Evolutionary conservation across 495 filamentous ascomycete species (phyloP).

Genomic region (Venustampulla echinocandica): DNA sequence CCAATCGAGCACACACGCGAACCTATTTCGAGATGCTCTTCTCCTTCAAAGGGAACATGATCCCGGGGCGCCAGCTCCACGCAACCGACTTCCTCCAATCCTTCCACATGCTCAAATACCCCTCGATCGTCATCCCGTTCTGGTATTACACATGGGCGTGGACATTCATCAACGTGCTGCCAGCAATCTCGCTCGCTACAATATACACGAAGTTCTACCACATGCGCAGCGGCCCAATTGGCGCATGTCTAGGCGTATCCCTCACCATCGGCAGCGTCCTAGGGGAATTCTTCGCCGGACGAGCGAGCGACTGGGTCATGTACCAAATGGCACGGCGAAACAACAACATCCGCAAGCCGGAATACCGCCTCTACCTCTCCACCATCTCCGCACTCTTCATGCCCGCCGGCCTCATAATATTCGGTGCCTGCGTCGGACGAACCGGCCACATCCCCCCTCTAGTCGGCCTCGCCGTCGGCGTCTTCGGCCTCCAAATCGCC

Average conservation of each 20-base stretch:
- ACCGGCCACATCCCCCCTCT: slow-evolving; percentile 12
- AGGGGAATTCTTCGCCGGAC: slow-evolving; percentile 24
- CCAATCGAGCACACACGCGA: slow-evolving; percentile 16
- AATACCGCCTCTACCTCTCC: slow-evolving; percentile 23
- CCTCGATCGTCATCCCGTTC: slow-evolving; percentile 21
- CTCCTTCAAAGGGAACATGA: slow-evolving; percentile 22
- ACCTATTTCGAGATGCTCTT: slow-evolving; percentile 19
- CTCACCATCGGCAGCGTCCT: slow-evolving; percentile 23
- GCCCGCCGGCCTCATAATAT: slow-evolving; percentile 23
- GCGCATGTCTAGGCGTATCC: slow-evolving; percentile 19
- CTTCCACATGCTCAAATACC: slow-evolving; percentile 26
- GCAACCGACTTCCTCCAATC: slow-evolving; percentile 21
- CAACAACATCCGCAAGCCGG: slow-evolving; percentile 21
- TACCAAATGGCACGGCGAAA: slow-evolving; percentile 12
- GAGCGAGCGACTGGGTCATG: slow-evolving; percentile 20
- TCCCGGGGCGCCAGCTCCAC: slow-evolving; percentile 17
- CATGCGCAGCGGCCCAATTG: slow-evolving; percentile 19
- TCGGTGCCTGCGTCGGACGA: slow-evolving; percentile 27
- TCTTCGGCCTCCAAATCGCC: slow-evolving; percentile 30
- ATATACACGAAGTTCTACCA: slow-evolving; percentile 22
- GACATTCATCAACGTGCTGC: slow-evolving; percentile 26
- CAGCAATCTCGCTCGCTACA: slow-evolving; percentile 21
- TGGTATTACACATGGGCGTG: slow-evolving; percentile 24
- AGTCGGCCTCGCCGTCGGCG: slow-evolving; percentile 28
- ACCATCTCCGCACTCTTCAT: slow-evolving; percentile 21